Base-by-base conservation (phyloP, 208 protist species). In the Crithidia thermophila region DNA sequence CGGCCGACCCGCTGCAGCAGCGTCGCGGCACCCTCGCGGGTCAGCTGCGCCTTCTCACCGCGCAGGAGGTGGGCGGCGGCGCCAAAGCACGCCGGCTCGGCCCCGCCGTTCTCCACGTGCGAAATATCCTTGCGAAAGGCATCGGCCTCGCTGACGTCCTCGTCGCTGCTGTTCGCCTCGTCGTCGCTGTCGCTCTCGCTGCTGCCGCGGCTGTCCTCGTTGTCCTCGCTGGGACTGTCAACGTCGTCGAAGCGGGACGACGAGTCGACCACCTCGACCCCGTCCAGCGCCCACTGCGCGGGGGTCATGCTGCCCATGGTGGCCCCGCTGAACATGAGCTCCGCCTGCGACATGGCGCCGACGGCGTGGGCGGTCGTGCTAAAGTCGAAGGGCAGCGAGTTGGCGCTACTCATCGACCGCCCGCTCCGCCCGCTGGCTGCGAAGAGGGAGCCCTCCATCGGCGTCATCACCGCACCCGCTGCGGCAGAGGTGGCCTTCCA, bases 1-100 rank as follows among this genome's bases (percentile, higher is more conserved):
- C 78, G 70, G 13, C 75, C 82, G 27, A 80, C 50, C 10, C 78
- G 82, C 52, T 84, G 78, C 16, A 88, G 57, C 23, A 80, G 57
- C 23, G 59, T 18, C 27, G 71, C 49, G 4, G 75, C 82, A 14
- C 75, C 39, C 11, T 45, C 43, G 36, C 57, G 36, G 2, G 61
- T 51, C 37, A 71, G 45, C 9, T 42, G 36, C 6, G 53, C 43
- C 21, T 39, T 37, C 3, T 71, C 60, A 11, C 45, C 42, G 9
- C 60, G 37, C 27, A 71, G 64, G 8, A 72, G 30, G 25, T 67
- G 46, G 10, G 49, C 66, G 0, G 68, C 59, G 0, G 74, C 58
- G 23, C 56, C 57, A 39, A 77, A 72, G 52, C 65, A 72, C 1
- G 57, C 59, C 18, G 42, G 46, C 40, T 63, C 63, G 1, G 42